Base-by-base conservation (phyloP, 139 green algal genomes). In the Monoraphidium neglectum region DNA sequence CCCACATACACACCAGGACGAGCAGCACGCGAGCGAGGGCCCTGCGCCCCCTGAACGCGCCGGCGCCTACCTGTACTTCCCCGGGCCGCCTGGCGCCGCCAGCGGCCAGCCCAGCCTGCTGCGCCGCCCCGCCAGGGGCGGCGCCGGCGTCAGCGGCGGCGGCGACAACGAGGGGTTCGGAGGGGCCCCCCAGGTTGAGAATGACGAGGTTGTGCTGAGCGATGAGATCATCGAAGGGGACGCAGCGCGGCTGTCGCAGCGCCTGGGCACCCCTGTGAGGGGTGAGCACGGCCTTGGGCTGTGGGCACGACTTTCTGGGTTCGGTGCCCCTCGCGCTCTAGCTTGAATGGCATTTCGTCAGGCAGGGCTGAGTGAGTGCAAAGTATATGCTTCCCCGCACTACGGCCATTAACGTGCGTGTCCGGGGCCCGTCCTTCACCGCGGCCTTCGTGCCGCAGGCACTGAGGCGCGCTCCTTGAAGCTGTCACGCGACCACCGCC, bases 401-500 rank as follows among this genome's bases (percentile, higher is more conserved):
- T n/a, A n/a, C n/a, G n/a, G n/a, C n/a, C n/a, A n/a, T n/a, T n/a
- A n/a, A n/a, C n/a, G n/a, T n/a, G n/a, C n/a, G n/a, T n/a, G n/a
- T n/a, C n/a, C n/a, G n/a, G n/a, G n/a, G n/a, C n/a, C n/a, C n/a
- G n/a, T n/a, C n/a, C n/a, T n/a, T n/a, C n/a, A n/a, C n/a, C n/a
- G n/a, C n/a, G n/a, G n/a, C n/a, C n/a, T n/a, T n/a, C 26, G 1
- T 26, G 26, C 13, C 36, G 16, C 65, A 38, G 59, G 62, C 36
- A 8, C 36, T 66, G 68, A 77, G 6, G 13, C 82, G 35, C 54
- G n/a, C 21, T 24, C 26, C 8, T 13, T 88, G 36, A 84, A 84
- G 79, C 51, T 86, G 36, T 81, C 71, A n/a, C 73, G 63, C 21
- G 46, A 66, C 59, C 79, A 86, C 23, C 57, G 49, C 8, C 69